Evolutionary conservation across 768 basidiomycete species (phyloP).

Genomic region (Saitozyma podzolica): DNA sequence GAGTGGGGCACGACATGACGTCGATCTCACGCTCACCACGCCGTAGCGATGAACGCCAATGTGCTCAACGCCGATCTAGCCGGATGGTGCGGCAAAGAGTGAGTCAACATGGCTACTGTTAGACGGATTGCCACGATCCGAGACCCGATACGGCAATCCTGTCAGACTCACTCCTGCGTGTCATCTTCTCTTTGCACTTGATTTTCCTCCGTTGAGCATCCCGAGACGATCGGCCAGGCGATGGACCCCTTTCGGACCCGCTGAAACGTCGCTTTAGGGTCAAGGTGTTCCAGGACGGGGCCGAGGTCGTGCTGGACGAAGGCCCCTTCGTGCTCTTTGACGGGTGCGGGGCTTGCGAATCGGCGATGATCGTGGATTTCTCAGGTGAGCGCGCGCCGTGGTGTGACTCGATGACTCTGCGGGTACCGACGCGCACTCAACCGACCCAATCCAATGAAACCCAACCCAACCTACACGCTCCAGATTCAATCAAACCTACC

Average conservation of each 20-base stretch:
- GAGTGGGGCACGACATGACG: too few relatives aligned
- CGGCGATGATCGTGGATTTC: background rate
- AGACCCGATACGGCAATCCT: too few relatives aligned
- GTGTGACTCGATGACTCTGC: too few relatives aligned
- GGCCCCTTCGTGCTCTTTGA: background rate
- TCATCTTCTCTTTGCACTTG: background rate
- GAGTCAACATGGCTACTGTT: background rate
- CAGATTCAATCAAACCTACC: too few relatives aligned
- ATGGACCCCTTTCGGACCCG: background rate
- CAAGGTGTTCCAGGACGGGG: background rate
- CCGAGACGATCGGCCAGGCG: too few relatives aligned
- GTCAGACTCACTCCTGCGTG: too few relatives aligned
- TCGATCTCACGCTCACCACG: too few relatives aligned
- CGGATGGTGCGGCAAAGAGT: conserved; percentile 1
- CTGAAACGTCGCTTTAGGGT: background rate
- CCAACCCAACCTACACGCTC: too few relatives aligned
- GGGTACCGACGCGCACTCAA: too few relatives aligned
- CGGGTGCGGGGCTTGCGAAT: background rate
- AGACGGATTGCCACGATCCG: too few relatives aligned
- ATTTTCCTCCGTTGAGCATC: background rate
- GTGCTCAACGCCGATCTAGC: background rate
- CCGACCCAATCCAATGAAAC: too few relatives aligned
- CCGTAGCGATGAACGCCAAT: too few relatives aligned
- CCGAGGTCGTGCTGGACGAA: background rate
- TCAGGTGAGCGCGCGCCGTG: background rate